Percentiles rank a stretch among this genome's conserved stretches.
Conservation (phyloP, 176 grass and related monocot genomes). For the Cymbopogon citratus region DNA sequence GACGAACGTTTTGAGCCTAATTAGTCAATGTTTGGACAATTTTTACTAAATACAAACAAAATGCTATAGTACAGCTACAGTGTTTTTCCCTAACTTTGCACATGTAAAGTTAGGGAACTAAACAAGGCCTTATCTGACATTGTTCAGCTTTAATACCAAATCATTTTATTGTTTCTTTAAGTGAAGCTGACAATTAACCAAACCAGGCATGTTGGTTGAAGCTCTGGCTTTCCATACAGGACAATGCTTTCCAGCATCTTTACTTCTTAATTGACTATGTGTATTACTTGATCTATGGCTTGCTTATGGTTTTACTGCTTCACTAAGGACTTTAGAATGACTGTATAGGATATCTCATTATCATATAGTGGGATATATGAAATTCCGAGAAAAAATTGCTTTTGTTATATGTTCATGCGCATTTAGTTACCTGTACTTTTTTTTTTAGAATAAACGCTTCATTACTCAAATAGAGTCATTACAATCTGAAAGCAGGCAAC, state of each 20-base stretch:
- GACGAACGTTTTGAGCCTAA: no score
- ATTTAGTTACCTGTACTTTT: background rate
- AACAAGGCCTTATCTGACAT: no score
- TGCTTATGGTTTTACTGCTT: background rate
- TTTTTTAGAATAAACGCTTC: no score
- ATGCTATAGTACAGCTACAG: no score
- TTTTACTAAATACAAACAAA: no score
- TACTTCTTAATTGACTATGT: background rate
- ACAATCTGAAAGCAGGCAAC: no score
- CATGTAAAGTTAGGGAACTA: no score
- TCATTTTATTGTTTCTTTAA: background rate
- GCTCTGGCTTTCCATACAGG: background rate
- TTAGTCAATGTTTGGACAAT: no score
- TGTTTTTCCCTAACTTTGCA: no score
- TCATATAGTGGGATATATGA: background rate
- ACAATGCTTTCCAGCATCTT: background rate
- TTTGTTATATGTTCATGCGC: background rate
- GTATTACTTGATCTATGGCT: background rate
- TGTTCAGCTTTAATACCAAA: background rate
- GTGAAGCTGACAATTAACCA: background rate
- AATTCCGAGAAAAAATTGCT: background rate
- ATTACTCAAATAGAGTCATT: no score
- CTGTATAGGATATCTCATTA: background rate
- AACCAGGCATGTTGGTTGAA: background rate
- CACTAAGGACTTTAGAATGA: background rate